Evolutionary conservation across 805 yeast genomes (phyloP).

Genomic region (Ogataea degrootiae): DNA sequence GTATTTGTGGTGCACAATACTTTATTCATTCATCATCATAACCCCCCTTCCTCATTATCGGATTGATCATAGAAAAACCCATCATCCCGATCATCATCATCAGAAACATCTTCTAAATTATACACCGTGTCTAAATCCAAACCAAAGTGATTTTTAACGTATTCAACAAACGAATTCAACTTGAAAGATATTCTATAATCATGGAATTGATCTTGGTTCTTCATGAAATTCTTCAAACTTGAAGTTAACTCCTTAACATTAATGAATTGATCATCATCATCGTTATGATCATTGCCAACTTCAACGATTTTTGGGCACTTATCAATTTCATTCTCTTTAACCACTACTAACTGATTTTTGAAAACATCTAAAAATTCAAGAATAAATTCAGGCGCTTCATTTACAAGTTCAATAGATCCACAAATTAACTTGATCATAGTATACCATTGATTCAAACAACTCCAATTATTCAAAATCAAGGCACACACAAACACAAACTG

Average conservation of each 20-base stretch:
- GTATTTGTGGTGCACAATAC: no score
- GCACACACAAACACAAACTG: slow-evolving; percentile 47
- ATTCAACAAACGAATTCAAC: slow-evolving; percentile 8
- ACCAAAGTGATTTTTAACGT: slow-evolving; percentile 6
- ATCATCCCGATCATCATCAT: no score
- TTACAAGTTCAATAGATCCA: slow-evolving; percentile 29
- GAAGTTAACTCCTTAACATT: slow-evolving; percentile 2
- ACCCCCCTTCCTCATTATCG: background rate
- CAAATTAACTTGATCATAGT: slow-evolving; percentile 41
- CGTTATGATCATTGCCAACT: background rate
- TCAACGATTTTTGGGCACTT: slow-evolving; percentile 30
- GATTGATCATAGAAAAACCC: background rate
- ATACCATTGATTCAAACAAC: slow-evolving; percentile 64
- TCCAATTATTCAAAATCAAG: slow-evolving; percentile 54
- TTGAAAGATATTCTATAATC: slow-evolving; percentile 9
- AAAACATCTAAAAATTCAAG: slow-evolving; percentile 29
- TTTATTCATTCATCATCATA: background rate
- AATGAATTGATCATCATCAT: slow-evolving; percentile 7
- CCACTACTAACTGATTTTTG: slow-evolving; percentile 32
- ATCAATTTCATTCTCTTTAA: slow-evolving; percentile 28
- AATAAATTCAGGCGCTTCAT: slow-evolving; percentile 24
- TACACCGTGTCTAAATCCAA: slow-evolving; percentile 3
- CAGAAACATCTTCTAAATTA: no score
- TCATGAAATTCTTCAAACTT: slow-evolving; percentile 11
- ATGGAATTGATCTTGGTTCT: slow-evolving; percentile 7